Conservation (phyloP, 768 basidiomycete genomes). For the Naganishia vaughanmartiniae region DNA sequence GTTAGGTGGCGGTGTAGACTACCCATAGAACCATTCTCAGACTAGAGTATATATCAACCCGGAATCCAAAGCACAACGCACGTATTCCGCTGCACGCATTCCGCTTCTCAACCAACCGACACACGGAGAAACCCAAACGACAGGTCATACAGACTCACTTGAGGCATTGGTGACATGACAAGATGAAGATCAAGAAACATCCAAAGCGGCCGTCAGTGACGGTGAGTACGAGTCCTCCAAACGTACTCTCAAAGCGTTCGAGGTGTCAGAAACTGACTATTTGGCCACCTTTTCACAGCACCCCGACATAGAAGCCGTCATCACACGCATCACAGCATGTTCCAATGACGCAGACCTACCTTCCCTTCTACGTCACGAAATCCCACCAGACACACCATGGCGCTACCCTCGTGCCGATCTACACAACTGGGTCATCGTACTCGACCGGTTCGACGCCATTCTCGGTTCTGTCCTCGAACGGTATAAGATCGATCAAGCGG, state of each 20-base stretch:
- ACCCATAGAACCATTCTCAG: no score
- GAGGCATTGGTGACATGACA: conserved; percentile 29
- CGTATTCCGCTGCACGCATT: background rate
- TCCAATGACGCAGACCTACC: conserved; percentile 71
- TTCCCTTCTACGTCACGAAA: conserved; percentile 50
- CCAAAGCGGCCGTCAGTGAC: conserved; percentile 37
- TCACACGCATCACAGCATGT: conserved; percentile 65
- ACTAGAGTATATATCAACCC: background rate
- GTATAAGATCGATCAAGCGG: conserved; percentile 69
- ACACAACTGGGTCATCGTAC: conserved; percentile 90
- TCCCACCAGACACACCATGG: conserved; percentile 59
- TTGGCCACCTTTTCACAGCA: conserved; percentile 27
- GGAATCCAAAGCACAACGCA: background rate
- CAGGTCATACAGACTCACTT: background rate
- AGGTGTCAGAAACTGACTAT: no score
- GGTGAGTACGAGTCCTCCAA: conserved; percentile 37
- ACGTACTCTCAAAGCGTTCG: background rate
- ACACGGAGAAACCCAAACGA: background rate
- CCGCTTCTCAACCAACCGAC: background rate
- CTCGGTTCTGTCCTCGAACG: conserved; percentile 76
- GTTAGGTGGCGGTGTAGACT: no score
- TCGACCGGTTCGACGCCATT: conserved; percentile 91
- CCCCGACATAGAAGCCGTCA: conserved; percentile 65
- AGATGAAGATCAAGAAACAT: conserved; percentile 48
- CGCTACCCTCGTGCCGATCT: conserved; percentile 94